Conservation (phyloP, 352 stramenopile species). For the Globisporangium acanthophoron region DNA sequence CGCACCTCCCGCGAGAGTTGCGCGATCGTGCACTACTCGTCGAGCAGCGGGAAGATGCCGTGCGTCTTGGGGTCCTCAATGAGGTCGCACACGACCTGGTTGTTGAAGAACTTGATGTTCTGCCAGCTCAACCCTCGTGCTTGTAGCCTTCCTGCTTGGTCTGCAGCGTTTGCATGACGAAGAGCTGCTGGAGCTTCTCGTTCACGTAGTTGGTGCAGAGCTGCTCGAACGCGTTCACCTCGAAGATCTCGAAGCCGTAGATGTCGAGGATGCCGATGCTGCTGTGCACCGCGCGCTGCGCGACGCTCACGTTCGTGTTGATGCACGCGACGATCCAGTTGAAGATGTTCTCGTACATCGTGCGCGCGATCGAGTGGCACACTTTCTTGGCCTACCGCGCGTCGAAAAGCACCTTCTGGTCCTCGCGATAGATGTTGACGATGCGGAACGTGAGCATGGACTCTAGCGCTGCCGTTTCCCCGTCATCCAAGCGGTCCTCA, state of each 20-base stretch:
- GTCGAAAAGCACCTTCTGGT: slow-evolving; percentile 75
- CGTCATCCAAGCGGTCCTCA: slow-evolving; percentile 12
- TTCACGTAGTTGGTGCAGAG: slow-evolving; percentile 93
- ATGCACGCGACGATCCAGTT: slow-evolving; percentile 84
- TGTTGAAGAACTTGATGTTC: slow-evolving; percentile 82
- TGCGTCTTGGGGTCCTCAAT: slow-evolving; percentile 83
- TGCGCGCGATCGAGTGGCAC: slow-evolving; percentile 79
- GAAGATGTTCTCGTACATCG: slow-evolving; percentile 89
- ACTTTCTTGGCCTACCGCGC: slow-evolving; percentile 76
- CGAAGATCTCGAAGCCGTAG: slow-evolving; percentile 89
- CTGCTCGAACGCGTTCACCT: slow-evolving; percentile 90
- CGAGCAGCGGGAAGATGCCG: slow-evolving; percentile 75
- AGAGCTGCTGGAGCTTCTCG: slow-evolving; percentile 81
- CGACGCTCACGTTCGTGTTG: slow-evolving; percentile 79
- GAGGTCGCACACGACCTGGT: slow-evolving; percentile 85
- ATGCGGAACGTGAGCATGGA: slow-evolving; percentile 72
- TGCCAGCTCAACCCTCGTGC: slow-evolving; percentile 72
- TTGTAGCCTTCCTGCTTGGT: slow-evolving; percentile 77
- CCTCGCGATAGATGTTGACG: slow-evolving; percentile 73
- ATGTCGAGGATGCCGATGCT: slow-evolving; percentile 89
- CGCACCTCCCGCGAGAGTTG: background rate
- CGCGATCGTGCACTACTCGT: slow-evolving; percentile 64
- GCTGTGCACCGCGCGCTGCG: slow-evolving; percentile 53
- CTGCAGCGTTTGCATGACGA: slow-evolving; percentile 70
- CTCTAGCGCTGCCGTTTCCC: slow-evolving; percentile 22